These are phyloP conservation scores for Leccinellum luteum DNA, from an alignment of 768 basidiomycete genomes.

Conservation along the genomic window DNA sequence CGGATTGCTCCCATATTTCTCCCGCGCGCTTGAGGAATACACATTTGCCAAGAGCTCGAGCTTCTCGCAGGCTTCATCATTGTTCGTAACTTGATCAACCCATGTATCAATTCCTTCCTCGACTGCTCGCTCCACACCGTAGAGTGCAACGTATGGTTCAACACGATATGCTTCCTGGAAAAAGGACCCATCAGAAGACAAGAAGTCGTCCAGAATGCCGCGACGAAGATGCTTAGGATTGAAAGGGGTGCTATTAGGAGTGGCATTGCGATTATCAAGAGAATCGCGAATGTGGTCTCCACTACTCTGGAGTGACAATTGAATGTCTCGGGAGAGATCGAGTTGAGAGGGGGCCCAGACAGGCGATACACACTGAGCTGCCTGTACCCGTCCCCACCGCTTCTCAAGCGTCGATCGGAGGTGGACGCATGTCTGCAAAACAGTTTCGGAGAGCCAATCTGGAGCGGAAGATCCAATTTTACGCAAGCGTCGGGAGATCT, in stretches of 20 bases:
- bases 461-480: not conserved
- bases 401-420: not conserved
- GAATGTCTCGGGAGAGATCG: slow-evolving; percentile 29
- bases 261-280: not conserved
- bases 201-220: slow-evolving; percentile 13
- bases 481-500: not conserved
- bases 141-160: slow-evolving; percentile 23
- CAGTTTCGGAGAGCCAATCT: not conserved
- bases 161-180: slow-evolving; percentile 2
- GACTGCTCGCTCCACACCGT: slow-evolving; percentile 37
- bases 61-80: slow-evolving; percentile 10
- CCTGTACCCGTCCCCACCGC: slow-evolving; percentile 1
- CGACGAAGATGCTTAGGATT: not conserved
- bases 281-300: slow-evolving; percentile 26
- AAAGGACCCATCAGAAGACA: slow-evolving; percentile 13
- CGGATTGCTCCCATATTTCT: slow-evolving; percentile 17
- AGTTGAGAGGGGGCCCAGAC: slow-evolving; percentile 29
- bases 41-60: slow-evolving; percentile 20
- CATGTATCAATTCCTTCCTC: slow-evolving; percentile 32
- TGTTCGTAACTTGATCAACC: slow-evolving; percentile 17
- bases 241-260: not conserved
- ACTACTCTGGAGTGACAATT: slow-evolving; percentile 33
- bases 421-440: not conserved
- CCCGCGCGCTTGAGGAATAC: slow-evolving; percentile 27
- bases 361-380: slow-evolving; percentile 13